Evolutionary conservation across 805 yeast genomes (phyloP).

Genomic region (Wickerhamiella nectarea): DNA sequence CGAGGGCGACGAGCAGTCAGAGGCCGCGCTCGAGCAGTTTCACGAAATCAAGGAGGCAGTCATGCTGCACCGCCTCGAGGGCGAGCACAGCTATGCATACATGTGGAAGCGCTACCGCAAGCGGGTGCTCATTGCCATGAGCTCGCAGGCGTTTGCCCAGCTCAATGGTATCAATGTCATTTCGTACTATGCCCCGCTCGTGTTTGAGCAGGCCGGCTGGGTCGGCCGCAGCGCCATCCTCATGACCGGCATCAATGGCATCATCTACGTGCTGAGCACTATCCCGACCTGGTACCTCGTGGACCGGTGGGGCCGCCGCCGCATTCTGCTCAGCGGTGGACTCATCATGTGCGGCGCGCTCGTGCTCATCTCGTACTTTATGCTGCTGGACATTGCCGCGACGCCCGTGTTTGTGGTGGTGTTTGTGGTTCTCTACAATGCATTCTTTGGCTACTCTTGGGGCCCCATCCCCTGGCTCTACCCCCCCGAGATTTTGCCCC

Average conservation of each 20-base stretch:
- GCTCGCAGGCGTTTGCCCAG: conserved; percentile 86
- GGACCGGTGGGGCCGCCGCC: conserved; percentile 83
- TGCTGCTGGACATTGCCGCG: conserved; percentile 34
- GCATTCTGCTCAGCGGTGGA: conserved; percentile 69
- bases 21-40: conserved; percentile 56
- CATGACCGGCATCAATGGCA: conserved; percentile 73
- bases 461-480: conserved; percentile 90
- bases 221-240: conserved; percentile 71
- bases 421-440: conserved; percentile 66
- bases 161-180: conserved; percentile 87
- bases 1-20: conserved; percentile 47
- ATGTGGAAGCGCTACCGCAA: conserved; percentile 65
- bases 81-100: conserved; percentile 58
- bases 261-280: conserved; percentile 50
- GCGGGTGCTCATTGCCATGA: conserved; percentile 75
- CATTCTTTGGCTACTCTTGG: conserved; percentile 79
- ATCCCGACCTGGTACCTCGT: conserved; percentile 86
- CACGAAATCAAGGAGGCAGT: conserved; percentile 73
- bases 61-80: conserved; percentile 62
- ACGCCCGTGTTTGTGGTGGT: conserved; percentile 64
- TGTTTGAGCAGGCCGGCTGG: conserved; percentile 94
- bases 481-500: conserved; percentile 77
- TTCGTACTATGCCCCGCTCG: conserved; percentile 85
- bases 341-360: conserved; percentile 65
- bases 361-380: conserved; percentile 46